Evolutionary conservation across 768 basidiomycete species (phyloP).

Genomic region (Psilocybe tampanensis): DNA sequence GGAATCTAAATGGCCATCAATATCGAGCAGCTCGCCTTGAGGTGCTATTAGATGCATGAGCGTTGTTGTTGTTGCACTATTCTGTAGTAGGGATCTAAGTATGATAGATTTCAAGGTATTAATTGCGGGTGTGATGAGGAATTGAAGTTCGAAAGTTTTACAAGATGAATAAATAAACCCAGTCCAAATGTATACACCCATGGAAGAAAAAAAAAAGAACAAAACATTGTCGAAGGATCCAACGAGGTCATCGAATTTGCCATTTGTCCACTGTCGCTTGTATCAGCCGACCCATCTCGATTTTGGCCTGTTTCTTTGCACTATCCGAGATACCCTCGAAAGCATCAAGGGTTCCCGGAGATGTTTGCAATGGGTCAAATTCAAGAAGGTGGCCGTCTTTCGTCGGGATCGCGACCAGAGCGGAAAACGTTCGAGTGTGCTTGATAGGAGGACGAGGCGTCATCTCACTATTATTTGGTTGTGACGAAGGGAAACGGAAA

Average conservation of each 20-base stretch:
- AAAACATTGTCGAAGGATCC: not conserved
- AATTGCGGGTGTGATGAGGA: not conserved
- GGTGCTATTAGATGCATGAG: too few relatives aligned
- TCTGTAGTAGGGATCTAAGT: not conserved
- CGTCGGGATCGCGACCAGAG: conserved; percentile 77
- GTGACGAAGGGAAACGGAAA: conserved; percentile 30
- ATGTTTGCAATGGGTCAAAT: conserved; percentile 81
- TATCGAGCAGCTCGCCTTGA: conserved; percentile 48
- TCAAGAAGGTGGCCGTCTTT: conserved; percentile 81
- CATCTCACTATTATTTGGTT: conserved; percentile 26
- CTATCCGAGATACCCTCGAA: conserved; percentile 79
- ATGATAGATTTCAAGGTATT: not conserved
- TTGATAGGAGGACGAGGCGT: conserved; percentile 37
- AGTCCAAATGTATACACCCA: conserved; percentile 8
- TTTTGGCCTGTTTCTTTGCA: conserved; percentile 80
- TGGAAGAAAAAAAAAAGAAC: conserved; percentile 2
- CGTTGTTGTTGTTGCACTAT: conserved; percentile 3
- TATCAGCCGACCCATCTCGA: conserved; percentile 74
- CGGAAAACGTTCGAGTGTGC: conserved; percentile 46
- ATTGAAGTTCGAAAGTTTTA: not conserved
- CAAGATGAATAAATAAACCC: conserved; percentile 9
- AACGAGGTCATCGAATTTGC: conserved; percentile 53
- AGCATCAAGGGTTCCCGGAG: conserved; percentile 71
- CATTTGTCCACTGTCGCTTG: conserved; percentile 77
- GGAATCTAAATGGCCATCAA: conserved; percentile 56